phyloP scores from a whole-genome alignment of 2,329 filamentous ascomycete genomes.

The Metarhizium rileyi region DNA sequence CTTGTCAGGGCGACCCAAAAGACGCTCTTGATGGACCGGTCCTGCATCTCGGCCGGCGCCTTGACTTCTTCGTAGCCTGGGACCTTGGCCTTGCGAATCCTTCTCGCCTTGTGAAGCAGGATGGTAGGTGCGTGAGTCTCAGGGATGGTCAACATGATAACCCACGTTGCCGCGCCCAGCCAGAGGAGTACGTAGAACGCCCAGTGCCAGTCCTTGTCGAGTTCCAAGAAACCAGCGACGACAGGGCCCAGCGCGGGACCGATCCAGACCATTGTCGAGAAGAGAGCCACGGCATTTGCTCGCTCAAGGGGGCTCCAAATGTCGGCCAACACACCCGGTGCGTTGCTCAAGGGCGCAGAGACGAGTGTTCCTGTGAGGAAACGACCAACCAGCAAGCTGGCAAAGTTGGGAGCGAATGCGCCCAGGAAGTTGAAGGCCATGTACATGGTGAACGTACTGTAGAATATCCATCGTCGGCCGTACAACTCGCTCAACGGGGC shows the following conservation, averaged over 20 bases:
- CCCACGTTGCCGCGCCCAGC: conserved; percentile 26
- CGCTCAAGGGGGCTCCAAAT: conserved; percentile 43
- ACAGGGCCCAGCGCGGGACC: conserved; percentile 45
- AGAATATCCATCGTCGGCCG: conserved; percentile 43
- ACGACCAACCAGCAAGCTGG: conserved; percentile 39
- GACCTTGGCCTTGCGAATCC: conserved; percentile 38
- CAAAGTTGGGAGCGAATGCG: conserved; percentile 45
- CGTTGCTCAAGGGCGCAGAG: conserved; percentile 37
- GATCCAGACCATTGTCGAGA: conserved; percentile 42
- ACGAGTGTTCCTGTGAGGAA: conserved; percentile 48
- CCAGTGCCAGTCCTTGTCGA: conserved; percentile 46
- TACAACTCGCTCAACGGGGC: conserved; percentile 49
- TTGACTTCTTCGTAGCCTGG: conserved; percentile 42
- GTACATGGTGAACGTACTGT: conserved; percentile 37
- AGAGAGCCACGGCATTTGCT: conserved; percentile 43
- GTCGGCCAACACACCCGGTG: conserved; percentile 42
- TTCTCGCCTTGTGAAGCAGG: conserved; percentile 41
- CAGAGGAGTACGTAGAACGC: conserved; percentile 38
- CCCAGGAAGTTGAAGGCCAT: conserved; percentile 43
- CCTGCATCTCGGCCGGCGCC: conserved; percentile 35
- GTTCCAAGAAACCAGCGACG: conserved; percentile 44
- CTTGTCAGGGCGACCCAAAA: conserved; percentile 43
- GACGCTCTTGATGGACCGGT: conserved; percentile 30
- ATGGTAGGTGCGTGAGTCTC: conserved; percentile 45
- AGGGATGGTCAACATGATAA: conserved; percentile 47